Evolutionary conservation across 306 rosid species (phyloP).

Genomic region (Prunus salicina): DNA sequence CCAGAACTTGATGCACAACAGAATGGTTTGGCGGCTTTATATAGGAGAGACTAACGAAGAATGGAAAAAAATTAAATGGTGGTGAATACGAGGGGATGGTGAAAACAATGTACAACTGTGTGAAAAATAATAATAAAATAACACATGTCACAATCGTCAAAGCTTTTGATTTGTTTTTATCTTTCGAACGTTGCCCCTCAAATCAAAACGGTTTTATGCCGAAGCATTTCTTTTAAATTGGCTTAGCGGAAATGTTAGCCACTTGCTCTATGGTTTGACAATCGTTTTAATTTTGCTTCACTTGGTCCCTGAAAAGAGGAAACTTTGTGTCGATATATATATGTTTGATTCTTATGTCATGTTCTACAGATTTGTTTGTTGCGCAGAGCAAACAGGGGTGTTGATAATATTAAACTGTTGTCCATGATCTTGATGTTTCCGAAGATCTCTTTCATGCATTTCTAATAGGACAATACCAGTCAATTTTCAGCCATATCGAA

Average conservation of each 20-base stretch:
- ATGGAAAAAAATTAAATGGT: not conserved
- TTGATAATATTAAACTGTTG: no score
- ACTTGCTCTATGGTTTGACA: not conserved
- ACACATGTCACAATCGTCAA: no score
- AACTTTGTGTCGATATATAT: not conserved
- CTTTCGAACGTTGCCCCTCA: no score
- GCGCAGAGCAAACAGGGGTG: no score
- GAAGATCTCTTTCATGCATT: not conserved
- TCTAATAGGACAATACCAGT: not conserved
- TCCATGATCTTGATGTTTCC: not conserved
- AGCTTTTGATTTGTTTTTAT: no score
- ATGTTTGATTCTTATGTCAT: no score
- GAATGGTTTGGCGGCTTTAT: not conserved
- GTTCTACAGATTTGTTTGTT: no score
- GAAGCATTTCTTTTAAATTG: not conserved
- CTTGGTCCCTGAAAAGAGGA: no score
- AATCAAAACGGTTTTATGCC: no score
- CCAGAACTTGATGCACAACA: not conserved
- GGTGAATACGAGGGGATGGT: not conserved
- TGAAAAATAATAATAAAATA: not conserved
- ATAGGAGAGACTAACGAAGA: not conserved
- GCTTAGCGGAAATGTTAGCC: not conserved
- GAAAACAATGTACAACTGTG: not conserved
- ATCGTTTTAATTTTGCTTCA: no score
- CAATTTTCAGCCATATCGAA: no score